Base-by-base conservation (phyloP, 768 basidiomycete genomes). In the Rubroboletus satanas region DNA sequence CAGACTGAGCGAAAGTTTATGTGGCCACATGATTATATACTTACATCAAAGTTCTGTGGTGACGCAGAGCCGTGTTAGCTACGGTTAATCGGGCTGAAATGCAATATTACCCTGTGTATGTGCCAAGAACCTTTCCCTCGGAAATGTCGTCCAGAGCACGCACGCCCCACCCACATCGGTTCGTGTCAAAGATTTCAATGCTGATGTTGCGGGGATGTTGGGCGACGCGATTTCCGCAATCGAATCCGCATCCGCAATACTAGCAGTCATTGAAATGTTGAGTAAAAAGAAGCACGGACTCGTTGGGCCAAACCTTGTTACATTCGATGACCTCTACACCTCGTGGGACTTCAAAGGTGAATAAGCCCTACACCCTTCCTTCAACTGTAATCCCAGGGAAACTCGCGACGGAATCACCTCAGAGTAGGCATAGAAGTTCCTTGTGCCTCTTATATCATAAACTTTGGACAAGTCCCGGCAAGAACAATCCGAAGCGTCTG, bases 151-250 rank as follows among this genome's bases (percentile, higher is more conserved):
- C 58, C 7, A 74, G 59, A 0, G 81, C 67, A n/a, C 84, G 74
- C 3, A 79, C 85, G 7, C 87, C 87, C 87, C 85, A 89, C 4
- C 87, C 87, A 52, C 78, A 72, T 18, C 71, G 63, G 5, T 51
- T 36, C 0, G 87, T 88, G 58, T 84, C 81, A 75, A 88, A 88
- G n/a, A 89, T 67, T 58, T 87, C 81, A 9, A 89, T 74, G 3
- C 79, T 73, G 11, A 83, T 58, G 43, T 81, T 72, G 28, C 87
- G 77, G 7, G 85, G 80, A 28, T 57, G 68, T 57, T 88, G 87
- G 3, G 79, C 81, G 7, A 87, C 80, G 21, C 85, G 81, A 60
- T 88, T 88, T 3, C 60, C 69, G 59, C 87, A 89, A 4, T 49
- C 59, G 9, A 38, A 33, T 32, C 60, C 64, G 54, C 84, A 87